Conservation (phyloP, 106 monocot genomes). For the Vanilla planifolia region DNA sequence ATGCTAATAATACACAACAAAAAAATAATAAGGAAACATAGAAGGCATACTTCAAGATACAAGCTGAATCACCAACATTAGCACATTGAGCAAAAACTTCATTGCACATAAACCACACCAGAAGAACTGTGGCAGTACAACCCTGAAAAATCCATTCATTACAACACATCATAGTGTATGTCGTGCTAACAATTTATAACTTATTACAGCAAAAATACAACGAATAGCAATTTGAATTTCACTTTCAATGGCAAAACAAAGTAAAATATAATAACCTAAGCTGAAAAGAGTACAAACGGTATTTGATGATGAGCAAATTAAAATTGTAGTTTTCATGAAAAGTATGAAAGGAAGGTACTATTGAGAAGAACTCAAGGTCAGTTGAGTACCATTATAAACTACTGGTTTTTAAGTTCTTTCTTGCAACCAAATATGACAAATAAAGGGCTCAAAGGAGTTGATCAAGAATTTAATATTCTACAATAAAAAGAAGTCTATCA, state of each 20-base stretch:
- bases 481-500: neutral
- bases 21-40: neutral
- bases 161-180: too few species aligned
- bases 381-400: too few species aligned
- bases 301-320: too few species aligned
- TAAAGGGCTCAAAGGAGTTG: neutral
- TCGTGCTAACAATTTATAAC: too few species aligned
- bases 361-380: too few species aligned
- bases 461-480: neutral
- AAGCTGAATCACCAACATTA: slow-evolving; percentile 97
- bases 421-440: too few species aligned
- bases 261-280: neutral
- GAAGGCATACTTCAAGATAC: slow-evolving; percentile 64
- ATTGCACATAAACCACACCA: slow-evolving; percentile 73
- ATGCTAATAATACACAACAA: neutral
- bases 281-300: neutral
- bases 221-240: neutral
- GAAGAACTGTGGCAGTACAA: slow-evolving; percentile 83
- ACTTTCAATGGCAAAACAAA: neutral
- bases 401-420: too few species aligned
- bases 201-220: too few species aligned
- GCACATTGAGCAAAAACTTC: slow-evolving; percentile 86
- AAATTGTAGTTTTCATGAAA: too few species aligned
- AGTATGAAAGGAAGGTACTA: too few species aligned
- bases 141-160: slow-evolving; percentile 50